phyloP scores from a whole-genome alignment of 2,329 filamentous ascomycete genomes.

The Plectosphaerella cucumerina region DNA sequence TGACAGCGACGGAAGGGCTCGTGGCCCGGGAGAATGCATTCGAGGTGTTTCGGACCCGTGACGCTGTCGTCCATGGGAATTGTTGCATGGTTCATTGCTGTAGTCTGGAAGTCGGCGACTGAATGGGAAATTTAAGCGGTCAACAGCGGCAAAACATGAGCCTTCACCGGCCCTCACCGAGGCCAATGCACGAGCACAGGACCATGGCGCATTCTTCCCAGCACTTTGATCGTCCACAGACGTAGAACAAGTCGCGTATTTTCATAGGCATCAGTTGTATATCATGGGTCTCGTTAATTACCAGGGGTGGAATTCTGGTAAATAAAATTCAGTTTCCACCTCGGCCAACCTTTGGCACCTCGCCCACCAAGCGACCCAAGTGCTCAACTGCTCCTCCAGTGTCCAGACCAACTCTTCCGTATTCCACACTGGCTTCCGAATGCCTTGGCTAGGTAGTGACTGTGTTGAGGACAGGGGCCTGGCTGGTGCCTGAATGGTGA shows the following conservation, averaged over 20 bases:
- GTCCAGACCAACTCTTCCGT: constrained; percentile 21
- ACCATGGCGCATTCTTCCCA: no score
- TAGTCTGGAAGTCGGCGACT: background rate
- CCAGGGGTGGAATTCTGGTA: no score
- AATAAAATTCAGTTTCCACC: no score
- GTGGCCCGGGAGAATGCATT: constrained; percentile 20
- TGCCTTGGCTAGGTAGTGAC: no score
- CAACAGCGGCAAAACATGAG: background rate
- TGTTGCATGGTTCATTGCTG: background rate
- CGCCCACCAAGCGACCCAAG: constrained; percentile 3
- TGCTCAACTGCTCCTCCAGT: constrained; percentile 16
- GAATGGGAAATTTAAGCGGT: background rate
- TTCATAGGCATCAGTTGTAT: no score
- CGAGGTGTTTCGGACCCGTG: constrained; percentile 6
- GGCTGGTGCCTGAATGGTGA: constrained; percentile 34
- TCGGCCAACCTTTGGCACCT: background rate
- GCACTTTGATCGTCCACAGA: no score
- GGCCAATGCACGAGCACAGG: no score
- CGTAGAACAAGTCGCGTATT: no score
- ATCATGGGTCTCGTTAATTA: no score
- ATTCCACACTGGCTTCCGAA: constrained; percentile 23
- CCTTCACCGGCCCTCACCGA: background rate
- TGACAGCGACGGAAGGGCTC: constrained; percentile 15
- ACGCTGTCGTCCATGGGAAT: background rate
- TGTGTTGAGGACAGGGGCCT: constrained; percentile 9